Evolutionary conservation across 306 rosid genomes (phyloP).

Genomic region (Fragaria vesca): DNA sequence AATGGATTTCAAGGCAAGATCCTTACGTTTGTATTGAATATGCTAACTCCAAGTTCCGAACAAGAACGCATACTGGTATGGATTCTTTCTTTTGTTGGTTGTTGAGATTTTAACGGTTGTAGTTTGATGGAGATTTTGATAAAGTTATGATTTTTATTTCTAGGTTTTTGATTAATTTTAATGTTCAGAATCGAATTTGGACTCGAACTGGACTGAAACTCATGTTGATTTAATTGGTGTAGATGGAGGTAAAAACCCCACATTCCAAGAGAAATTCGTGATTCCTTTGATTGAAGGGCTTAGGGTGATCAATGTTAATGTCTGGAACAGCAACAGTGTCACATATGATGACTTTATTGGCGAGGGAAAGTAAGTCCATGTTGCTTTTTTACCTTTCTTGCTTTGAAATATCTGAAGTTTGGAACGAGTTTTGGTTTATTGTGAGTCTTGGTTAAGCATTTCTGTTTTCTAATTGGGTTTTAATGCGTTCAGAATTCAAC

Average conservation of each 20-base stretch:
- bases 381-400: not conserved
- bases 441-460: not conserved
- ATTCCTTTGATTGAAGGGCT: slow-evolving; percentile 77
- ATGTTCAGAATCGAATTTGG: slow-evolving; percentile 15
- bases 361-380: slow-evolving; percentile 55
- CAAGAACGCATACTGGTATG: slow-evolving; percentile 76
- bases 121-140: not conserved
- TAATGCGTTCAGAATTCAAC: slow-evolving; percentile 45
- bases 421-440: not conserved
- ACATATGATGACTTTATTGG: slow-evolving; percentile 78
- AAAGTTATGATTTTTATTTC: not conserved
- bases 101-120: not conserved
- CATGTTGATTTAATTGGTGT: slow-evolving; percentile 11
- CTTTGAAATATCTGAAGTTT: not conserved
- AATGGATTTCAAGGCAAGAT: slow-evolving; percentile 90
- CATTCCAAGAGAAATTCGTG: slow-evolving; percentile 74
- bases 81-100: not conserved
- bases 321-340: slow-evolving; percentile 88
- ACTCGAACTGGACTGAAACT: slow-evolving; percentile 8
- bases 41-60: slow-evolving; percentile 57
- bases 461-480: slow-evolving; percentile 2
- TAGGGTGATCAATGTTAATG: slow-evolving; percentile 58
- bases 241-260: slow-evolving; percentile 78
- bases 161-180: not conserved
- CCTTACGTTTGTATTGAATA: slow-evolving; percentile 82